Evolutionary conservation across 192 early-diverging fungal species (phyloP), one percentile per base, ranked within the genome.

Genomic region (Umbelopsis ramanniana): DNA sequence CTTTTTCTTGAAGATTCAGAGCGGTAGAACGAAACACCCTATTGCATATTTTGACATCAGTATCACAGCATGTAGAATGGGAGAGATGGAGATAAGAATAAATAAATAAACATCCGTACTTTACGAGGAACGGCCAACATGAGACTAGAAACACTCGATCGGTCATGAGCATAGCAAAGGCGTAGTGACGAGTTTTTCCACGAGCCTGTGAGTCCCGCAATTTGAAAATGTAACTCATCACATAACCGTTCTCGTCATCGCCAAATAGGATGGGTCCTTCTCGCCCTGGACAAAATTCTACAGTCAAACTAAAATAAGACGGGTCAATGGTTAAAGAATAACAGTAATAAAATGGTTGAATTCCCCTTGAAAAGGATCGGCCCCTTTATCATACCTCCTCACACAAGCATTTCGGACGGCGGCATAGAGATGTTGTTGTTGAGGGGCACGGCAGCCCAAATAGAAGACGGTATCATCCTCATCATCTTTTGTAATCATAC

Each of bases 171-270:
- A 90, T 85, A 68, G 87, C 82, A 52, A 91, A 78, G 10, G 83
- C 88, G 71, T 91, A 91, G 63, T 79, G 87, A 50, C 89, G 71
- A 4, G 81, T 79, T 48, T 82, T 84, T 29, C 89, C 89, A 50
- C 89, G 78, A 40, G 89, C 89, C 70, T 91, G 89, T 69, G 78
- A 84, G 75, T 91, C 89, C 17, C 81, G 78, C 52, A 91, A 75
- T 60, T 87, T 90, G 78, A 91, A 91, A 82, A 90, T 89, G 73
- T 91, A 91, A 26, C 83, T 85, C 71, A 91, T 82, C n/a, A 88
- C 87, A 81, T 89, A 89, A 23, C 89, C 89, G 68, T 87, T 86
- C 43, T 82, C 75, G 23, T 89, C 86, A 69, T 91, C 89, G 26
- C 89, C 89, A 88, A 90, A 90, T 69, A 91, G 79, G 11, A 90